Evolutionary conservation across 192 early-diverging fungal species (phyloP).

Genomic region (Piromyces finnis): DNA sequence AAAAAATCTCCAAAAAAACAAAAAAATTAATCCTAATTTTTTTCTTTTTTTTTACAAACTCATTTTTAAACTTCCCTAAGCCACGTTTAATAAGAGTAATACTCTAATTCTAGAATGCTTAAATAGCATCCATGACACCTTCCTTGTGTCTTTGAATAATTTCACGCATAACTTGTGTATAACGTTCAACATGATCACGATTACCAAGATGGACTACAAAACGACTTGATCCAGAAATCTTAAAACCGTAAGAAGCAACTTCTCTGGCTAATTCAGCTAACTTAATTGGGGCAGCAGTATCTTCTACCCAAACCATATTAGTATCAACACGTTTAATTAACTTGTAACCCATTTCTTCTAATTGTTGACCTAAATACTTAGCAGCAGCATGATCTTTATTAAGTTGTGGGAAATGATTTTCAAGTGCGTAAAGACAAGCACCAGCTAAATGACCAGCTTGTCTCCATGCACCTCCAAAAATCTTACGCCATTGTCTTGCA

Average conservation of each 20-base stretch:
- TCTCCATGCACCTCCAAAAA: conserved; percentile 85
- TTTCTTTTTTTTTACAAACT: not conserved
- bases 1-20: not conserved
- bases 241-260: not conserved
- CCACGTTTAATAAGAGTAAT: not conserved
- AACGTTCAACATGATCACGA: not conserved
- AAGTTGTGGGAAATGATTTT: conserved; percentile 53
- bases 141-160: not conserved
- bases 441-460: conserved; percentile 74
- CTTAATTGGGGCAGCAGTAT: not conserved
- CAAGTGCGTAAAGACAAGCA: conserved; percentile 52
- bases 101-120: not conserved
- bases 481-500: conserved; percentile 65
- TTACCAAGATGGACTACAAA: not conserved
- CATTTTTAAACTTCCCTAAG: not conserved
- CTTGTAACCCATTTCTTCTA: conserved; percentile 40
- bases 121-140: not conserved
- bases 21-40: not conserved
- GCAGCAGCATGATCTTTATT: conserved; percentile 44
- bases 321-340: conserved; percentile 53
- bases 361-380: conserved; percentile 29
- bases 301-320: conserved; percentile 76
- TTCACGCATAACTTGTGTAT: not conserved
- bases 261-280: not conserved
- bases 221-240: not conserved